A percentile compares a stretch with the other conserved stretches of the same genome.
Evolutionary conservation across 179 eudicot species (phyloP).

Genomic region (Silene noctiflora): DNA sequence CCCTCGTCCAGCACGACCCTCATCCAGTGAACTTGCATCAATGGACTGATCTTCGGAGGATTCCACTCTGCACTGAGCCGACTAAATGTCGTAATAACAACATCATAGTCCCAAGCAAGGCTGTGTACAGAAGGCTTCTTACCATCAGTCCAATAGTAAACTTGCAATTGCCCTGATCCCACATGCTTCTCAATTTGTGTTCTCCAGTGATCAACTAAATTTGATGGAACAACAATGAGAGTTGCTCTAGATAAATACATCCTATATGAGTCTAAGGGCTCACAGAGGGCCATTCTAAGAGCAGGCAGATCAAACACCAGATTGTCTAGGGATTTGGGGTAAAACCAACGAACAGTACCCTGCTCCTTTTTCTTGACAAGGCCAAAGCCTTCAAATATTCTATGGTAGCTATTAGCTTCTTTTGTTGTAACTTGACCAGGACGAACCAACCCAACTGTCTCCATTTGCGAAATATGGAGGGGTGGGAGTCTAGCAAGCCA

Average conservation of each 20-base stretch:
- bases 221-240: slow-evolving; percentile 83
- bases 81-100: slow-evolving; percentile 82
- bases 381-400: slow-evolving; percentile 81
- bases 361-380: slow-evolving; percentile 53
- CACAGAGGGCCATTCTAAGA: slow-evolving; percentile 67
- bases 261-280: slow-evolving; percentile 76
- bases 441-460: slow-evolving; percentile 69
- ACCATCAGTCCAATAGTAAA: slow-evolving; percentile 74
- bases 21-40: slow-evolving; percentile 93
- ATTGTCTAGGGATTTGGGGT: slow-evolving; percentile 56
- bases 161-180: slow-evolving; percentile 62
- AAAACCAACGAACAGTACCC: slow-evolving; percentile 66
- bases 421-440: slow-evolving; percentile 46
- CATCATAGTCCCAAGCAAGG: slow-evolving; percentile 97
- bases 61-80: slow-evolving; percentile 94
- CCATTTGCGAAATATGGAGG: slow-evolving; percentile 63
- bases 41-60: slow-evolving; percentile 61
- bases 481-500: slow-evolving; percentile 88
- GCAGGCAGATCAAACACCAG: slow-evolving; percentile 77
- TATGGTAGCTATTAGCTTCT: slow-evolving; percentile 48
- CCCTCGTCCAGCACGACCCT: slow-evolving; percentile 93
- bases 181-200: slow-evolving; percentile 88
- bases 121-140: slow-evolving; percentile 71
- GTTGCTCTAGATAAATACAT: slow-evolving; percentile 88
- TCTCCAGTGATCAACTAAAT: slow-evolving; percentile 92